Evolutionary conservation across 257 asterid genomes (phyloP), one percentile per base, ranked within the genome.

Genomic region (Orobanche coerulescens): DNA sequence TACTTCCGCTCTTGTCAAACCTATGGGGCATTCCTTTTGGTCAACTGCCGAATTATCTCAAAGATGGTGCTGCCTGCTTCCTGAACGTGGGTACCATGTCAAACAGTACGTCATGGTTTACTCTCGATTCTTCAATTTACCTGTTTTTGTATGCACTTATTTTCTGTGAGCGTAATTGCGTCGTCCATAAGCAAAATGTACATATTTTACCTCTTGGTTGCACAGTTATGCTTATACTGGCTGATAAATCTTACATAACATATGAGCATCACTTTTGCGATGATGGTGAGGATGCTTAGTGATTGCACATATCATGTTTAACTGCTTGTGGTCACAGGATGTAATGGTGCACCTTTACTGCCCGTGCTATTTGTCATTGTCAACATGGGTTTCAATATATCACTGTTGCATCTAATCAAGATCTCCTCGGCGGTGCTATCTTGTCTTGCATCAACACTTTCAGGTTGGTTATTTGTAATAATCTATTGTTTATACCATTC

Each of bases 21-120:
- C 78, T 89, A 51, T 93, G 96, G 95, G 98, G 98, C 25, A 75
- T 93, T 64, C 95, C 95, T 16, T 93, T 93, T 73, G 3, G 67
- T 73, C 95, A 83, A 74, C 86, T 93, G 65, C 86, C 95, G 19
- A 72, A 53, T 59, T 93, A 93, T 71, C 76, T 86, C 61, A 89
- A 80, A 83, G 96, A 89, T 71, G 97, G 98, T 51, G 87, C 92
- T 20, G 97, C 98, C 64, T 93, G 98, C 81, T 89, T 93, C 80
- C 75, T 93, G 84, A 93, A 89, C 76, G 72, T 76, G 7, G 95
- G 96, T 64, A 70, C 80, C 71, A 71, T 81, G 81, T 71, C 86
- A 58, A 78, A 66, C 59, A 71, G 96, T 88, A 78, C 71, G 86
- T 79, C 68, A 33, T 44, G 11, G 43, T 34, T 69, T 73, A 65